Evolutionary conservation across 2,329 filamentous ascomycete species (phyloP).

Genomic region (Ophiocordyceps unilateralis): DNA sequence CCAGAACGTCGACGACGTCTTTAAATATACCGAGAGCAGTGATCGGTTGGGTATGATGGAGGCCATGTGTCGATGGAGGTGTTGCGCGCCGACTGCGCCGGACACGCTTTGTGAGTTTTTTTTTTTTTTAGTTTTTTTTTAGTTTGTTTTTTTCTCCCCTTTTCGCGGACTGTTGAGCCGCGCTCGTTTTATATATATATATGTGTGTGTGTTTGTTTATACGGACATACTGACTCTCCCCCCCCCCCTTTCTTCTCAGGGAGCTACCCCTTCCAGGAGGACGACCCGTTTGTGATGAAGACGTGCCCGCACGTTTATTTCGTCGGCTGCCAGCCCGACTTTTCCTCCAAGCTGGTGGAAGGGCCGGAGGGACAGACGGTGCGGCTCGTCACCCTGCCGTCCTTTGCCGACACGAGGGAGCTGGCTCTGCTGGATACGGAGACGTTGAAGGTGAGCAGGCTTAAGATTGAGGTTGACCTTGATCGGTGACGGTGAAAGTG

Average conservation of each 20-base stretch:
- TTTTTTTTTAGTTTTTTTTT: too few species aligned
- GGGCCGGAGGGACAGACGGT: conserved; percentile 53
- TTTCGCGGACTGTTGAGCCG: not conserved
- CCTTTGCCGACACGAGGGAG: conserved; percentile 62
- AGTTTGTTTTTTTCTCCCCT: too few species aligned
- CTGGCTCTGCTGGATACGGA: conserved; percentile 74
- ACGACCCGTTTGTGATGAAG: conserved; percentile 78
- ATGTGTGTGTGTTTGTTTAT: too few species aligned
- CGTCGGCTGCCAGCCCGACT: conserved; percentile 67
- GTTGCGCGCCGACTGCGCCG: conserved; percentile 80
- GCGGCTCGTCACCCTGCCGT: conserved; percentile 66
- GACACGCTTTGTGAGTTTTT: conserved; percentile 69
- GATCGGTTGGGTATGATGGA: conserved; percentile 82
- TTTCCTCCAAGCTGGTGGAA: conserved; percentile 53
- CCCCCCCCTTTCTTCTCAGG: too few species aligned
- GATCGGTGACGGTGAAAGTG: not conserved
- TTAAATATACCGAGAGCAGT: conserved; percentile 71
- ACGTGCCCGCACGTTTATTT: conserved; percentile 84
- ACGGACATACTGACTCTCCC: not conserved
- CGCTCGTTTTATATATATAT: not conserved
- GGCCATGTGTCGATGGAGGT: conserved; percentile 81
- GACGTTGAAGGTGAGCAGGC: conserved; percentile 58
- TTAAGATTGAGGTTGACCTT: conserved; percentile 35
- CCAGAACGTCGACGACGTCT: conserved; percentile 85
- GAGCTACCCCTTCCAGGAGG: conserved; percentile 91